Base-by-base conservation (phyloP, 1,284 basidiomycete genomes). In the Trichosporon sp. region DNA sequence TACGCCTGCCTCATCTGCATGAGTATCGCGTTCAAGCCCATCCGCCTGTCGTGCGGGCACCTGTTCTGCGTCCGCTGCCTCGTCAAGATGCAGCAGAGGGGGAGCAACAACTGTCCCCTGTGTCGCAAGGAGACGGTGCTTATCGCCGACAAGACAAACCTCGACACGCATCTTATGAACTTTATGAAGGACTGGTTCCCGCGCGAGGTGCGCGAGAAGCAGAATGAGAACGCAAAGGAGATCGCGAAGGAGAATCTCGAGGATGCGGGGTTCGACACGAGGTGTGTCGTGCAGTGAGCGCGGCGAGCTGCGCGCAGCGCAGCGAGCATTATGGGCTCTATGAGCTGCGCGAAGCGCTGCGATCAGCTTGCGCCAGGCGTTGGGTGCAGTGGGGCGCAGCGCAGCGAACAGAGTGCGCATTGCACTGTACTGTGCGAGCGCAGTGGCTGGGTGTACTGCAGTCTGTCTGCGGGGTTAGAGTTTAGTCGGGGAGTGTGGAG, bases 121-220 rank as follows among this genome's bases (percentile, higher is more conserved):
- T 98, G 95, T 77, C 84, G 92, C 27, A 84, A 88, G 1, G 85
- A 86, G 2, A 88, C 87, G 10, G 91, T 95, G 9, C 75, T 92
- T 32, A 80, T 83, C 19, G 92, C 92, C 9, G 85, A 92, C 75
- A 83, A 87, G 73, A 82, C 90, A 90, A 70, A 77, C 89, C 69
- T 79, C 29, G 77, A 79, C 65, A 29, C 70, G 13, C 66, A 70
- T 16, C 69, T 79, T 56, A 77, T 79, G 77, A 70, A 71, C 77
- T 95, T 93, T 72, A 91, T 97, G 87, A 85, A 89, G 68, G 88
- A 90, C 66, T 97, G 93, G 92, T 97, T 98, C 79, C 93, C 95
- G 0, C 77, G 86, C 9, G 95, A 97, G 77, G 85, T 92, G 16
- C 85, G 84, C 69, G 84, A 85, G 71, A 96, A 97, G 78, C 82